Base-by-base conservation (phyloP, 2,329 filamentous ascomycete genomes). In the Talaromyces sp. region DNA sequence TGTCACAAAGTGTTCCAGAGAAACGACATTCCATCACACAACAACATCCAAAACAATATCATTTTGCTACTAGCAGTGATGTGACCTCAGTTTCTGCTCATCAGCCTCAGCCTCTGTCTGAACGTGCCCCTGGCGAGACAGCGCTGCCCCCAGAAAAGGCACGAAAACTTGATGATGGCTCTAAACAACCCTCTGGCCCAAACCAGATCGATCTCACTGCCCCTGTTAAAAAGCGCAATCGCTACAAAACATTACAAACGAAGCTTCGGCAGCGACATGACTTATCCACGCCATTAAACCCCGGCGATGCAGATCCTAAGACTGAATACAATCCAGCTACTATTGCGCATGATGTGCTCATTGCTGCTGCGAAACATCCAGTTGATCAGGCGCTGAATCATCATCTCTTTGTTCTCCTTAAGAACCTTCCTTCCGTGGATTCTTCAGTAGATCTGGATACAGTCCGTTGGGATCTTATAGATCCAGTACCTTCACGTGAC, bases 281-380 rank as follows among this genome's bases (percentile, higher is more conserved):
- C 41, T 62, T 80, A 32, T 76, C 80, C 3, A 72, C 79, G 56
- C 71, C 73, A 0, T 63, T 86, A 14, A 64, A 72, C 3, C 61
- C 63, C 45, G 56, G 57, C 20, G 69, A 77, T 45, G 71, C 72
- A 3, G 54, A 72, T 4, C 53, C 75, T 22, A 80, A 80, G 54
- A 75, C 75, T 5, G 75, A 70, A 14, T 88, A 88, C 63, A 78
- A 87, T 62, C 77, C 81, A 1, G 76, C 78, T 40, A 87, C 83
- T 0, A 85, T 88, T 54, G 85, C 85, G 4, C 74, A 83, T 46
- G 84, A 87, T 64, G 77, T 89, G 6, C 71, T 88, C 10, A 78
- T 87, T 45, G 82, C 83, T 14, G 77, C 83, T 11, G 83, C 83
- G 14, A 80, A 81, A 52, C 85, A 88, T 65, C 85, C 85, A 0